Percentiles rank a stretch among this genome's conserved stretches.
Evolutionary conservation across 1,284 basidiomycete species (phyloP).

Genomic region (Malassezia furfur): DNA sequence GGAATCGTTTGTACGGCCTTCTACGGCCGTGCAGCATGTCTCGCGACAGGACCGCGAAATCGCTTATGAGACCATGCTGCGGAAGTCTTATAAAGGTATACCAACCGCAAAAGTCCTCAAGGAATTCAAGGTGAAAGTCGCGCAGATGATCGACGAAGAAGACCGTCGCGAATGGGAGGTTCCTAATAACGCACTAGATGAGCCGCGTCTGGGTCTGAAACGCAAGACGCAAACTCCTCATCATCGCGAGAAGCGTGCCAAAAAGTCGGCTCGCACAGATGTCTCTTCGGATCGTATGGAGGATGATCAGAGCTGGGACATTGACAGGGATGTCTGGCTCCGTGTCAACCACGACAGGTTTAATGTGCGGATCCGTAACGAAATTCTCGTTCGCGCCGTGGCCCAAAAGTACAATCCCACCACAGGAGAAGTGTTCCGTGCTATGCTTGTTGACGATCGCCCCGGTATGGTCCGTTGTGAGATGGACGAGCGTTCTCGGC

Average conservation of each 20-base stretch:
- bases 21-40: slow-evolving; percentile 46
- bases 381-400: slow-evolving; percentile 53
- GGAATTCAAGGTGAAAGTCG: slow-evolving; percentile 42
- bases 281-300: slow-evolving; percentile 19
- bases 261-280: slow-evolving; percentile 14
- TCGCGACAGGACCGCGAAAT: slow-evolving; percentile 43
- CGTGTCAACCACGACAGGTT: slow-evolving; percentile 80
- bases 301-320: slow-evolving; percentile 17
- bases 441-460: slow-evolving; percentile 23
- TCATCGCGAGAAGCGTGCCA: not conserved
- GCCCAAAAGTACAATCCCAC: slow-evolving; percentile 36
- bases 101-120: slow-evolving; percentile 49
- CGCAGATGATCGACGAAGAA: slow-evolving; percentile 21
- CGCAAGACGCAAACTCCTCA: slow-evolving; percentile 19
- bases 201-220: slow-evolving; percentile 26
- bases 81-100: slow-evolving; percentile 39
- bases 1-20: slow-evolving; percentile 26
- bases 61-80: slow-evolving; percentile 32
- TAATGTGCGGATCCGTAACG: slow-evolving; percentile 76
- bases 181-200: slow-evolving; percentile 11
- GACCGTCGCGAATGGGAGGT: slow-evolving; percentile 45
- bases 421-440: slow-evolving; percentile 38
- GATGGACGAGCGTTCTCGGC: slow-evolving; percentile 47
- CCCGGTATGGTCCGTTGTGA: slow-evolving; percentile 55
- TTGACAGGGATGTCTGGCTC: slow-evolving; percentile 57